Conservation (phyloP, 139 green algal species). For the Micractinium sp. region DNA sequence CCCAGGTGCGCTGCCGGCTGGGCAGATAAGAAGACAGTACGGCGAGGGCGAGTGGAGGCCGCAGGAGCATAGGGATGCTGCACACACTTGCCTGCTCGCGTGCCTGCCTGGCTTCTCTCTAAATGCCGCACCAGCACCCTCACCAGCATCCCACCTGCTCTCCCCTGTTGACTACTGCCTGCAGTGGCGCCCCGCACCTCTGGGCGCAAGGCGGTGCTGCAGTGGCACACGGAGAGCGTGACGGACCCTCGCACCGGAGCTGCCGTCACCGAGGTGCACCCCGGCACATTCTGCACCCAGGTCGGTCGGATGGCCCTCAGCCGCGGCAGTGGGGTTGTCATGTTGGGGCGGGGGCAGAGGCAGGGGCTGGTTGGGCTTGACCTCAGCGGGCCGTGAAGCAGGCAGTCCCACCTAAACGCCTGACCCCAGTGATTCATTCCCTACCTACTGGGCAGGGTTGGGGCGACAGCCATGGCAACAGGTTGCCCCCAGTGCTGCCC, state of each 20-base stretch:
- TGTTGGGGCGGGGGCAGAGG: not conserved
- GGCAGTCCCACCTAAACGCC: too few species aligned
- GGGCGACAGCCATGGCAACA: too few species aligned
- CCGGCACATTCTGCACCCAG: constrained; percentile 49
- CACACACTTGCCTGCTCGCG: not conserved
- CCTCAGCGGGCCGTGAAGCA: too few species aligned
- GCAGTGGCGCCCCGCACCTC: constrained; percentile 1
- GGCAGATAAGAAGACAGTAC: too few species aligned
- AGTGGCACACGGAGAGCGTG: constrained; percentile 39
- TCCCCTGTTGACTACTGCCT: not conserved
- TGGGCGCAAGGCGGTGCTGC: constrained; percentile 19
- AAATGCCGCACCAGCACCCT: not conserved
- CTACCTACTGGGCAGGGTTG: too few species aligned
- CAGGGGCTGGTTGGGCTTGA: not conserved
- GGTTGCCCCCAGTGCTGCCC: too few species aligned
- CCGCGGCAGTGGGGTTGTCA: not conserved
- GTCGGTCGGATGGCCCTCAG: not conserved
- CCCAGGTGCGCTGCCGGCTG: too few species aligned
- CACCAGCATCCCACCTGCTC: not conserved
- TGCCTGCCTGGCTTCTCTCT: not conserved
- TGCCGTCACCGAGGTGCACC: constrained; percentile 20
- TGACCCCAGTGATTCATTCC: too few species aligned
- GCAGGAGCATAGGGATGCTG: too few species aligned
- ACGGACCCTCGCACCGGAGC: constrained; percentile 41
- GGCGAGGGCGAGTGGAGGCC: too few species aligned